phyloP scores from a whole-genome alignment of 805 yeast species.

The Sugiyamaella marilandica region DNA sequence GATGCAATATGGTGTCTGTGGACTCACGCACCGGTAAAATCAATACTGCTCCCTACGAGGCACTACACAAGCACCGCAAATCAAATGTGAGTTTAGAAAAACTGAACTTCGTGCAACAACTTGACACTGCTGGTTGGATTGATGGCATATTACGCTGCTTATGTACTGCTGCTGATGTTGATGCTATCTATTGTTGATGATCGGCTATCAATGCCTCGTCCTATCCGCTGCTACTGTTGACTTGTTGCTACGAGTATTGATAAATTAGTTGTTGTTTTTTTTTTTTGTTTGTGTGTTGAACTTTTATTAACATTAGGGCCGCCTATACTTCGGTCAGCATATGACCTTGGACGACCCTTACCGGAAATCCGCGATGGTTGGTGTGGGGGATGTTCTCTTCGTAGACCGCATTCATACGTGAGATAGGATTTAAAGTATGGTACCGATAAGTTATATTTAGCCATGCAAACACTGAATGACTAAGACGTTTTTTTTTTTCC shows the following conservation, averaged over 20 bases:
- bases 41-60: slow-evolving; percentile 33
- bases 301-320: slow-evolving; percentile 25
- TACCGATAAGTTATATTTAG: too few species aligned
- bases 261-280: not conserved
- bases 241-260: not conserved
- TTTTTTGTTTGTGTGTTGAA: not conserved
- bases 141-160: too few species aligned
- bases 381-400: slow-evolving; percentile 2
- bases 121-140: too few species aligned
- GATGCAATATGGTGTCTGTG: slow-evolving; percentile 45
- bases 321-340: slow-evolving; percentile 38
- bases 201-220: too few species aligned
- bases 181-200: too few species aligned
- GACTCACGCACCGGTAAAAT: slow-evolving; percentile 34
- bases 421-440: too few species aligned
- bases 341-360: slow-evolving; percentile 13
- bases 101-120: too few species aligned
- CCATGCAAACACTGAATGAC: too few species aligned
- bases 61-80: slow-evolving; percentile 34
- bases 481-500: too few species aligned
- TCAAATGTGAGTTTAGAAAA: slow-evolving; percentile 13
- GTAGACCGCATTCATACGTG: not conserved
- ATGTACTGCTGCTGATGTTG: too few species aligned
- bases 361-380: not conserved
- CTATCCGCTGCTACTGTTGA: too few species aligned